Evolutionary conservation across 2,329 filamentous ascomycete genomes (phyloP).

Genomic region (Aspergillus udagawae): DNA sequence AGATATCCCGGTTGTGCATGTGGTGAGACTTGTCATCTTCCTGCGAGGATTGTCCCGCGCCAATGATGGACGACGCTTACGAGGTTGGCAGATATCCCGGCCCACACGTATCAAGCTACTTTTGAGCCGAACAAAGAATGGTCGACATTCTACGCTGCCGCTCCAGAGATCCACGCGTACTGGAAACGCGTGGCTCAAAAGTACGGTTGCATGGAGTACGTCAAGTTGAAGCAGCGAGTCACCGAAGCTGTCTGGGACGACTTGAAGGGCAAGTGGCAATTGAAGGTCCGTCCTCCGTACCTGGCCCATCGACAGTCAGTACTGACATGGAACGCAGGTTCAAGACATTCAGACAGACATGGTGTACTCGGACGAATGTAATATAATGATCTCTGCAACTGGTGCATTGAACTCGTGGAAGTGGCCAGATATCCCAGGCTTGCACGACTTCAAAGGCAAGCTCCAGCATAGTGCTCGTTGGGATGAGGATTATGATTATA

Average conservation of each 20-base stretch:
- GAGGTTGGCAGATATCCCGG: slow-evolving; percentile 38
- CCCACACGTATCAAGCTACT: slow-evolving; percentile 48
- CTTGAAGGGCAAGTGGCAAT: slow-evolving; percentile 23
- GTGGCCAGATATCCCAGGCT: slow-evolving; percentile 46
- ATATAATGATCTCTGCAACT: slow-evolving; percentile 36
- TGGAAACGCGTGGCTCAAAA: slow-evolving; percentile 44
- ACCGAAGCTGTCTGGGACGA: slow-evolving; percentile 44
- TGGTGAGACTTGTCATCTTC: slow-evolving; percentile 15
- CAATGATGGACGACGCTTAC: not conserved
- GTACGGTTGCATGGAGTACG: slow-evolving; percentile 44
- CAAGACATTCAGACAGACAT: slow-evolving; percentile 19
- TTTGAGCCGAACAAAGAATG: slow-evolving; percentile 48
- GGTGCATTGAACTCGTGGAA: slow-evolving; percentile 42
- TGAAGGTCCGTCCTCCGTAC: slow-evolving; percentile 16
- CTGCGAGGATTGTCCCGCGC: not conserved
- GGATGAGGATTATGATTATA: slow-evolving; percentile 36
- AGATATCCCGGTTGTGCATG: slow-evolving; percentile 36
- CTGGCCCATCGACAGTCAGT: not conserved
- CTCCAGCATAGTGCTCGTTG: slow-evolving; percentile 44
- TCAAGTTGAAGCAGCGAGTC: slow-evolving; percentile 46
- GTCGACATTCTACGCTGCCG: slow-evolving; percentile 47
- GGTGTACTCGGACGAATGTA: slow-evolving; percentile 23
- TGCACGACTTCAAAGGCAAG: slow-evolving; percentile 45
- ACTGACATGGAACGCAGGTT: slow-evolving; percentile 12
- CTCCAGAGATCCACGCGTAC: slow-evolving; percentile 48